Conservation (phyloP, 495 filamentous ascomycete species). For the Darksidea phi region DNA sequence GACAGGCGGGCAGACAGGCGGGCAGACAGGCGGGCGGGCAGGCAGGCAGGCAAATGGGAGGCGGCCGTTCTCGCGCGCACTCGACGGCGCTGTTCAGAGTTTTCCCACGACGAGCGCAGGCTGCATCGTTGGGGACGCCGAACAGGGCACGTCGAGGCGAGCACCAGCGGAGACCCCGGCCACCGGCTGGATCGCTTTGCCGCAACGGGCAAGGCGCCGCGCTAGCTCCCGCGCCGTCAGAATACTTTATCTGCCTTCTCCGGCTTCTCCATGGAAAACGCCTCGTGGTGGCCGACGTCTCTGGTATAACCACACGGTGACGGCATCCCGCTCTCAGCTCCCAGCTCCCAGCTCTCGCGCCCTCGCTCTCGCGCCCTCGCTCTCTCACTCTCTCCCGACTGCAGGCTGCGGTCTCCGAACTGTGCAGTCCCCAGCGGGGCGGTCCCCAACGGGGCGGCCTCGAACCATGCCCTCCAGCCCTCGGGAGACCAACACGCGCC, state of each 20-base stretch:
- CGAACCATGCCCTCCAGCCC: no score
- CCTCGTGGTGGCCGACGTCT: no score
- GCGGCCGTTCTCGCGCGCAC: not conserved
- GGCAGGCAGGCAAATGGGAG: not conserved
- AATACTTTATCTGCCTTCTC: constrained; percentile 4
- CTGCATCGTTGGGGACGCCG: not conserved
- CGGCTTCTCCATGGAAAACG: constrained; percentile 26
- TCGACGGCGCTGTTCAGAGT: not conserved
- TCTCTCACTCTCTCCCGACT: no score
- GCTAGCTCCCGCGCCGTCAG: constrained; percentile 18
- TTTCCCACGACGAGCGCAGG: not conserved
- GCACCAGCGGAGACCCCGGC: not conserved
- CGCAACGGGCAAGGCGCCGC: not conserved
- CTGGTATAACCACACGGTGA: no score
- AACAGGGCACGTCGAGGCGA: not conserved
- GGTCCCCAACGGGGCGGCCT: no score
- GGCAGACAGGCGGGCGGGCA: not conserved
- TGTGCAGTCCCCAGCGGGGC: no score
- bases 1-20: not conserved
- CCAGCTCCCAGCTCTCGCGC: no score
- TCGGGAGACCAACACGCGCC: not conserved
- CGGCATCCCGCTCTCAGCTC: no score
- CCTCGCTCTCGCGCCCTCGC: no score
- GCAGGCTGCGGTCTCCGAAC: no score
- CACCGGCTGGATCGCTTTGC: constrained; percentile 19